phyloP scores from a whole-genome alignment of 495 filamentous ascomycete species.

The Penicillium roqueforti region DNA sequence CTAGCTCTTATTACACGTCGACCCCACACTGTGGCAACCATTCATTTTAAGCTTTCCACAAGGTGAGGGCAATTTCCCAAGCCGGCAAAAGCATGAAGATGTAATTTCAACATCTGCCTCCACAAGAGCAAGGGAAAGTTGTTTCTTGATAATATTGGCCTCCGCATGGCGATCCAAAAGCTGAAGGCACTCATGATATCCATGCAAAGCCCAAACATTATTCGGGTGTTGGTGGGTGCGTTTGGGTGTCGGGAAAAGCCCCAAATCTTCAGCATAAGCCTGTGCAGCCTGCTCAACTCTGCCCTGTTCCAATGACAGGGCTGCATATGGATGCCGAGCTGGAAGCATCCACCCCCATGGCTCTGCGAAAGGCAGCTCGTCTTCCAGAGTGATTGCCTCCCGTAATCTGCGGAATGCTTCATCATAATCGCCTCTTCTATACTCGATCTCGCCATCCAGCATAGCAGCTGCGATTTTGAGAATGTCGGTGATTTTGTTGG shows the following conservation, averaged over 20 bases:
- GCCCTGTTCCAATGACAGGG: constrained; percentile 56
- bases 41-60: constrained; percentile 7
- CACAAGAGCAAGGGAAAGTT: constrained; percentile 46
- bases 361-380: constrained; percentile 55
- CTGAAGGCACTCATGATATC: constrained; percentile 55
- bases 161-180: constrained; percentile 45
- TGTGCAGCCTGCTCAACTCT: constrained; percentile 47
- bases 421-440: constrained; percentile 50
- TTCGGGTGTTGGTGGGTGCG: constrained; percentile 55
- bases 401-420: constrained; percentile 47
- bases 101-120: constrained; percentile 54
- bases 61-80: constrained; percentile 13
- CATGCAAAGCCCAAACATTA: constrained; percentile 64
- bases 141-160: constrained; percentile 44
- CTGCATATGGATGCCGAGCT: constrained; percentile 58
- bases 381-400: constrained; percentile 44
- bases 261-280: constrained; percentile 57
- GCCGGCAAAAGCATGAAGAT: constrained; percentile 56
- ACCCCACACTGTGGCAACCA: constrained; percentile 9
- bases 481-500: constrained; percentile 54
- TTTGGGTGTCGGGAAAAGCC: constrained; percentile 47
- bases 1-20: constrained; percentile 10
- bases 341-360: constrained; percentile 68
- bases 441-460: constrained; percentile 61
- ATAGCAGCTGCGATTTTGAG: constrained; percentile 53